Evolutionary conservation across 2,329 filamentous ascomycete species (phyloP), one percentile per base, ranked within the genome.

Genomic region (Xylariales sp.): DNA sequence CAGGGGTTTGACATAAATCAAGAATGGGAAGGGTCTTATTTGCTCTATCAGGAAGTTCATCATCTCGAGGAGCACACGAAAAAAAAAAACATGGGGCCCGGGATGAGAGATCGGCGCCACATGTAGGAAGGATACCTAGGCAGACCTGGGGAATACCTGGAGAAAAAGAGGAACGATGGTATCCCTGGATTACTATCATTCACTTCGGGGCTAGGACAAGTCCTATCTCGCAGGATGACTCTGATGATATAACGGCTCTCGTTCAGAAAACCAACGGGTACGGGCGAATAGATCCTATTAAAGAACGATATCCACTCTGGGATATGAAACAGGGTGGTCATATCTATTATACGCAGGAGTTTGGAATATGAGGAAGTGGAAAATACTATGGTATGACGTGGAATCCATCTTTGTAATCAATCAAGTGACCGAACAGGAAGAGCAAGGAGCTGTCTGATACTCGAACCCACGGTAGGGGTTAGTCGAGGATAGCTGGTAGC

Each of bases 101-200:
- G 46, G 43, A 43, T 56, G 46, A 43, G 30, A 18, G 55, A 54
- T 34, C 39, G 46, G 55, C 56, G n/a, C 59, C 46, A 61, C 60
- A 54, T 66, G 30, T 30, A 58, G 18, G 32, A 41, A 41, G 39
- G 39, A 41, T 41, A 14, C 39, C 39, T 41, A 55, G 28, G 32
- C 56, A 60, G 39, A 53, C 56, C 34, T 67, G 49, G 56, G 50
- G 62, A 59, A 62, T 34, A 65, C 58, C 49, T 66, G 57, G 58
- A 59, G 41, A 65, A 54, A 28, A 23, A n/a, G 43, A 23, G 41
- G 56, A 46, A 46, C 23, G 14, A 52, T 30, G 30, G n/a, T 49
- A 34, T 12, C 28, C 28, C n/a, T 49, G 28, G 23, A 49, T 36
- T 67, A 41, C 28, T 43, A 18, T 32, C 45, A 45, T 18, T 36